Base-by-base conservation (phyloP, 2,329 filamentous ascomycete species). In the Gliomastix tumulicola region DNA sequence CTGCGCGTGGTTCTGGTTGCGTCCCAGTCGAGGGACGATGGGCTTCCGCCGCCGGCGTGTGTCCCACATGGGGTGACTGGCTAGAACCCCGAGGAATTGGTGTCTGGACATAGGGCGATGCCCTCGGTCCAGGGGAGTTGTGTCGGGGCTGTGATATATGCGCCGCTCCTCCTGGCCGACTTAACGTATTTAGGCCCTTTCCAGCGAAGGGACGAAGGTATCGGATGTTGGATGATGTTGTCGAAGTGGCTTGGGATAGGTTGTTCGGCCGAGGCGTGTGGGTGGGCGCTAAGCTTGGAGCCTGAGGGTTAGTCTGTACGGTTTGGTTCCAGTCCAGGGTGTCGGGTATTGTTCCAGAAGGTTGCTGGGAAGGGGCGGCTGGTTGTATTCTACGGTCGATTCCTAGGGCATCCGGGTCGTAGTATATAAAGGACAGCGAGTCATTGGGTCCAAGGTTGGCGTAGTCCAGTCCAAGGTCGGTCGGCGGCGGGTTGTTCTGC, bases 141-240 rank as follows among this genome's bases (percentile, higher is more conserved):
- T n/a, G n/a, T n/a, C n/a, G n/a, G n/a, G n/a, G n/a, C n/a, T n/a
- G n/a, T n/a, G n/a, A n/a, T n/a, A n/a, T n/a, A 28, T 28, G 25
- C 7, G 25, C 10, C n/a, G 60, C 56, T 53, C 60, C 65, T n/a
- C n/a, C n/a, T n/a, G n/a, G n/a, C n/a, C n/a, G n/a, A n/a, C n/a
- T n/a, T 23, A 78, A 64, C 47, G 74, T 77, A 34, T 72, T 57
- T 3, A 77, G 59, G 21, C 74, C 74, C 40, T 66, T 73, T 2
- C 74, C 74, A 9, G 64, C 60, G 54, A 79, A 79, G 1, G 74
- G 74, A 21, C 66, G 60, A 10, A 74, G 55, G 42, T 77, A 78
- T 38, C 68, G 66, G 37, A 64, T 60, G n/a, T n/a, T n/a, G 7
- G 71, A 74, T 3, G 70, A 70, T 2, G 69, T 65, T 2, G 66